A percentile compares a stretch with the other conserved stretches of the same genome.
Evolutionary conservation across 2,329 filamentous ascomycete species (phyloP).

Genomic region (Raffaelea arxii): DNA sequence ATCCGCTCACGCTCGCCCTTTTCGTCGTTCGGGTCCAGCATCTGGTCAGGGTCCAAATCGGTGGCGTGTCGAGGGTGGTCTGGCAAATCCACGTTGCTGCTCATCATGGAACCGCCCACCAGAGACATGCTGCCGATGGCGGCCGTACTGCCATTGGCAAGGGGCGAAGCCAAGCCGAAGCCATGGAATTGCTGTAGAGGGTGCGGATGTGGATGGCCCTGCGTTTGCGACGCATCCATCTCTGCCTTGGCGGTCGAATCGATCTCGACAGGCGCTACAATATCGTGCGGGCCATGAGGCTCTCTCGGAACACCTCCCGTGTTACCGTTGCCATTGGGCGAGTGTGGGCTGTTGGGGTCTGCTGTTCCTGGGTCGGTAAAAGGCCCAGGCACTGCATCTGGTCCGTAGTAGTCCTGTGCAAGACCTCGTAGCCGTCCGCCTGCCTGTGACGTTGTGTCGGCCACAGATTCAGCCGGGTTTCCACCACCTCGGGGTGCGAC

Average conservation of each 20-base stretch:
- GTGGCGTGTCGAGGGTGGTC: not conserved
- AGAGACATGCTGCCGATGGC: not conserved
- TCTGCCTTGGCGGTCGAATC: slow-evolving; percentile 22
- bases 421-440: slow-evolving; percentile 21
- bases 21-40: slow-evolving; percentile 1
- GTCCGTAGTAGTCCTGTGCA: slow-evolving; percentile 33
- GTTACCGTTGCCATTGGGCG: not conserved
- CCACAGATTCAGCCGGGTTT: slow-evolving; percentile 17
- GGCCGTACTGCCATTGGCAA: too few species aligned
- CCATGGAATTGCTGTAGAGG: not conserved
- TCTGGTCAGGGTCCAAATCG: not conserved
- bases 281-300: slow-evolving; percentile 39
- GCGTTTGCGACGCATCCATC: slow-evolving; percentile 1
- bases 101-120: not conserved
- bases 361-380: slow-evolving; percentile 27
- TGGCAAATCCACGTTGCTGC: not conserved
- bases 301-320: slow-evolving; percentile 26
- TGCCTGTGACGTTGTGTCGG: slow-evolving; percentile 23
- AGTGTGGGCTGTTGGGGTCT: not conserved
- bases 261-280: slow-evolving; percentile 44
- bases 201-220: not conserved
- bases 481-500: slow-evolving; percentile 9
- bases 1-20: slow-evolving; percentile 2
- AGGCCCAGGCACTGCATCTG: slow-evolving; percentile 33
- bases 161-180: too few species aligned